Conservation (phyloP, 257 asterid genomes). For the Solanum ossicruentum region DNA sequence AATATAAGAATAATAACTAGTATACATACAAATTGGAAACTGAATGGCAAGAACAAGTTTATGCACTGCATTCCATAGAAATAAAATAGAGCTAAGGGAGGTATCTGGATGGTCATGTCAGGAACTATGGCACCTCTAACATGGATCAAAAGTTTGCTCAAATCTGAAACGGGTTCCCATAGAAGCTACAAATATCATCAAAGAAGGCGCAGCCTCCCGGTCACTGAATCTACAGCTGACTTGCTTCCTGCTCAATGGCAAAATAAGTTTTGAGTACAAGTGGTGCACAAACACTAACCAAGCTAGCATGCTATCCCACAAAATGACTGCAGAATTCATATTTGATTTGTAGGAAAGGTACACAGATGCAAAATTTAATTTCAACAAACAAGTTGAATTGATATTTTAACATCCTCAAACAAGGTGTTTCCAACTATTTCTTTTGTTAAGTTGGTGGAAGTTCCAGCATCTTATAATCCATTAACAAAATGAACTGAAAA, state of each 20-base stretch:
- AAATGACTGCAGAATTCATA: not conserved
- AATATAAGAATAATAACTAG: no score
- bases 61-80: not conserved
- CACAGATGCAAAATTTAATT: not conserved
- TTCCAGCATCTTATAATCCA: not conserved
- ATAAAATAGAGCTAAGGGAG: not conserved
- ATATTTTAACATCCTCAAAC: not conserved
- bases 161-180: not conserved
- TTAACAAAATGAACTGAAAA: not conserved
- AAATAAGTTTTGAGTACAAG: not conserved
- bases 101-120: not conserved
- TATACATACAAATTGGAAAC: not conserved
- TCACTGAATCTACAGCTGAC: slow-evolving; percentile 71
- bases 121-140: not conserved
- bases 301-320: not conserved
- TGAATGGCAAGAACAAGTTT: not conserved
- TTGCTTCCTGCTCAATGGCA: slow-evolving; percentile 42
- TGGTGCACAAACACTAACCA: not conserved
- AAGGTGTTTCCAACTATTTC: not conserved
- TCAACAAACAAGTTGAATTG: not conserved
- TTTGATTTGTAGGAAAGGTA: not conserved
- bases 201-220: slow-evolving; percentile 80
- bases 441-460: not conserved
- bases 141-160: not conserved
- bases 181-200: slow-evolving; percentile 10